These are phyloP conservation scores for Dendrothele bispora DNA, from an alignment of 768 basidiomycete genomes.

Conservation along the genomic window DNA sequence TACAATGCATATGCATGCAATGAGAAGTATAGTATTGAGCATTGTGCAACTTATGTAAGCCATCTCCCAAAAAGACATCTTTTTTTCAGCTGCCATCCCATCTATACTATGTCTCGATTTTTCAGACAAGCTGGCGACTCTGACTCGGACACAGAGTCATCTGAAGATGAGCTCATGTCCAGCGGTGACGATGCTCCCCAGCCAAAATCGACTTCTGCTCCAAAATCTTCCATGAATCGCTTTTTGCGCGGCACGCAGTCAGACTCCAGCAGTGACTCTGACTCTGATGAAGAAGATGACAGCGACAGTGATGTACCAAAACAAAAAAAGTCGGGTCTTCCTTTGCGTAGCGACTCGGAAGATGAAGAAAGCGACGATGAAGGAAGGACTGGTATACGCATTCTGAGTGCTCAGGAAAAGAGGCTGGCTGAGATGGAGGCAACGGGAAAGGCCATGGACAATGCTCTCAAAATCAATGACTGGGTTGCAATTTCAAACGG, in stretches of 20 bases:
- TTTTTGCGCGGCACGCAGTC: constrained; percentile 71
- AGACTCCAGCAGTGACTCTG: constrained; percentile 59
- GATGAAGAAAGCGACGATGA: constrained; percentile 61
- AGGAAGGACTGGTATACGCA: constrained; percentile 65
- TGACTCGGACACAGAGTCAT: constrained; percentile 70
- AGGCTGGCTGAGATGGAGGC: constrained; percentile 94
- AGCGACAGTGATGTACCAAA: constrained; percentile 50
- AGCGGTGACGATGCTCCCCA: constrained; percentile 60
- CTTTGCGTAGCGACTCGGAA: constrained; percentile 45
- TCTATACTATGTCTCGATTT: constrained; percentile 73
- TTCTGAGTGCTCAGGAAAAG: constrained; percentile 90
- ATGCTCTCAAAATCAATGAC: constrained; percentile 94
- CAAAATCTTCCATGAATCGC: constrained; percentile 71
- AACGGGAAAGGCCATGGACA: constrained; percentile 88
- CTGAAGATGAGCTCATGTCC: constrained; percentile 78
- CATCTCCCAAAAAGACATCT: no score
- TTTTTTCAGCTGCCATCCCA: no score
- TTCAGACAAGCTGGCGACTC: constrained; percentile 85
- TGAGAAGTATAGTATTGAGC: constrained; percentile 60
- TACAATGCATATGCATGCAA: constrained; percentile 61
- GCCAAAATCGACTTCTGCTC: constrained; percentile 42
- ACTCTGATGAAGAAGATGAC: constrained; percentile 56
- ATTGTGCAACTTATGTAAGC: constrained; percentile 39
- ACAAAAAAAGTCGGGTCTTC: constrained; percentile 37
- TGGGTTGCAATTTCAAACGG: constrained; percentile 92